phyloP scores from a whole-genome alignment of 768 basidiomycete genomes.

The Candolleomyces aberdarensis region DNA sequence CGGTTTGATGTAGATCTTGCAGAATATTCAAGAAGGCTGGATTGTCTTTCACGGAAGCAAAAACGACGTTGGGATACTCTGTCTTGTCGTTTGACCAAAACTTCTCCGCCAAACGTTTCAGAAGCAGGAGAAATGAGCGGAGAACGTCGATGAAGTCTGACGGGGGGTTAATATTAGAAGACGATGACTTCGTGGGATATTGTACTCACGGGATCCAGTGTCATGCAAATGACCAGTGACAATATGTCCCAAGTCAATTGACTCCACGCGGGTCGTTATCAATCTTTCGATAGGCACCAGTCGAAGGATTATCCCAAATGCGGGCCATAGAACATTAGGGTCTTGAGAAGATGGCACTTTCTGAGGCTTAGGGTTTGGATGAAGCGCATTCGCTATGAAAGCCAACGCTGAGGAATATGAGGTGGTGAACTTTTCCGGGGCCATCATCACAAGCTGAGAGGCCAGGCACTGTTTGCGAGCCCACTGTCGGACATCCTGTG shows the following conservation, averaged over 20 bases:
- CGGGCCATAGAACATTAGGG: conserved; percentile 51
- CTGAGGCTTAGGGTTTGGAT: neutral
- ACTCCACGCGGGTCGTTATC: conserved; percentile 27
- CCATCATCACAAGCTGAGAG: conserved; percentile 42
- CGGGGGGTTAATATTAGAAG: conserved; percentile 2
- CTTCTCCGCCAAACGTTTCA: conserved; percentile 50
- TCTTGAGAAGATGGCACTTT: conserved; percentile 30
- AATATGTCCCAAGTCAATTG: conserved; percentile 47
- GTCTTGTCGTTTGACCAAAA: conserved; percentile 72
- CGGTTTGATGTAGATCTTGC: conserved; percentile 26
- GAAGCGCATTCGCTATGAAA: conserved; percentile 33
- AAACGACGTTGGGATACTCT: conserved; percentile 74
- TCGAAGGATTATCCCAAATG: conserved; percentile 41
- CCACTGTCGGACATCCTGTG: conserved; percentile 54
- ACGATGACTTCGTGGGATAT: conserved; percentile 5
- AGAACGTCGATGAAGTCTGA: conserved; percentile 62
- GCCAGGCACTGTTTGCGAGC: conserved; percentile 42
- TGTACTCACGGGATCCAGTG: conserved; percentile 52
- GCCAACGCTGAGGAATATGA: conserved; percentile 47
- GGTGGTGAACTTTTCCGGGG: conserved; percentile 42
- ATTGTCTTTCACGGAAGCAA: conserved; percentile 85
- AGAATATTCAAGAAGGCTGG: conserved; percentile 47
- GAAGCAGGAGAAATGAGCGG: conserved; percentile 54
- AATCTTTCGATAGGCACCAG: conserved; percentile 48
- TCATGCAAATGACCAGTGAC: conserved; percentile 62